These are phyloP conservation scores for Cystoisospora suis DNA, from an alignment of 169 alveolate species.

Conservation along the genomic window DNA sequence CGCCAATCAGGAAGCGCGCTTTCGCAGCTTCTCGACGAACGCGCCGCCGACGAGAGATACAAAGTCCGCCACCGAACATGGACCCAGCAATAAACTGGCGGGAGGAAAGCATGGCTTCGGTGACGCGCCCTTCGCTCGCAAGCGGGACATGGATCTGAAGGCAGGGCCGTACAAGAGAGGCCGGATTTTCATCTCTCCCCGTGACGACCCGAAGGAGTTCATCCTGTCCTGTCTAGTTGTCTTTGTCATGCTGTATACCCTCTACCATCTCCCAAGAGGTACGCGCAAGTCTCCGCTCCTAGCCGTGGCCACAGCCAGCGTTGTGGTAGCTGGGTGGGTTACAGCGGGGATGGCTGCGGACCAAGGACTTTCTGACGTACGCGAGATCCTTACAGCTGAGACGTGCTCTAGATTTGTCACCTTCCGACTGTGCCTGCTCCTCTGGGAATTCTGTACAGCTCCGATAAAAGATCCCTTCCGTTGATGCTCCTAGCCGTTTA, in stretches of 20 bases:
- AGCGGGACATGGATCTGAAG: constrained; percentile 51
- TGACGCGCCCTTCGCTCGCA: background rate
- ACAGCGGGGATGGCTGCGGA: background rate
- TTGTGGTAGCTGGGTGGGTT: background rate
- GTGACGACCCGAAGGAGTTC: constrained; percentile 57
- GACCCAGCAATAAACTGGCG: too few species aligned
- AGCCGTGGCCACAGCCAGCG: too few species aligned
- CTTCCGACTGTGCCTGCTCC: background rate
- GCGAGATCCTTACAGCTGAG: background rate
- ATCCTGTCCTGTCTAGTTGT: constrained; percentile 18
- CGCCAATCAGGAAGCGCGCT: too few species aligned
- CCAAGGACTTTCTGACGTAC: background rate
- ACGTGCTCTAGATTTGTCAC: background rate
- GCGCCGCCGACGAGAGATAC: too few species aligned
- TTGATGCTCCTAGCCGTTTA: background rate
- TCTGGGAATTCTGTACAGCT: background rate
- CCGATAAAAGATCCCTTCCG: background rate
- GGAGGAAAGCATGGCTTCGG: background rate
- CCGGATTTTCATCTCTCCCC: constrained; percentile 43
- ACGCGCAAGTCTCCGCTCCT: too few species aligned
- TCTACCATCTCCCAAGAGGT: constrained; percentile 26
- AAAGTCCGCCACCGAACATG: too few species aligned
- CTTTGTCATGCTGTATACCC: constrained; percentile 16
- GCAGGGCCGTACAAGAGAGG: constrained; percentile 61
- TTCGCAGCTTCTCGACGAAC: too few species aligned